Conservation (phyloP, 306 rosid species). For the Abrus pulchellus region DNA sequence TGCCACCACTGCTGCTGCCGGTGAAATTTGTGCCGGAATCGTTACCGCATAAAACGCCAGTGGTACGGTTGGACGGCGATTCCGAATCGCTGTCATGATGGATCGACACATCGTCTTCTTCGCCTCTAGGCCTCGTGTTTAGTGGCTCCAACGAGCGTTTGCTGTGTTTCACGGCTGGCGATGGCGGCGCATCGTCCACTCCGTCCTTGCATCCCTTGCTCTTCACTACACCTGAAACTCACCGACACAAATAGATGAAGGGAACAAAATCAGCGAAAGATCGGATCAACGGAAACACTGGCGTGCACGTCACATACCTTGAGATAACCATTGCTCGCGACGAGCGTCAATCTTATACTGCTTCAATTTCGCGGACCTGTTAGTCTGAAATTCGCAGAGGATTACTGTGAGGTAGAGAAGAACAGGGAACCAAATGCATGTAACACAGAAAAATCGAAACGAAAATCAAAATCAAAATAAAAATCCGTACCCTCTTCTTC, state of each 20-base stretch:
- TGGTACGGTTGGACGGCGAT: constrained; percentile 68
- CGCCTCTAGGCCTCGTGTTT: constrained; percentile 59
- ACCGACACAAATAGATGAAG: constrained; percentile 33
- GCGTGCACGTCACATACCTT: constrained; percentile 57
- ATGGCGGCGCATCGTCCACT: constrained; percentile 45
- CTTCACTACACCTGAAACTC: constrained; percentile 69
- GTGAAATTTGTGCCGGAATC: constrained; percentile 85
- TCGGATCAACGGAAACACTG: constrained; percentile 7
- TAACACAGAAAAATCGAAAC: neutral
- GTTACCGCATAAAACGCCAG: constrained; percentile 57
- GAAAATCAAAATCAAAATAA: neutral
- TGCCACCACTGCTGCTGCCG: constrained; percentile 68
- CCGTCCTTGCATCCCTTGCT: constrained; percentile 73
- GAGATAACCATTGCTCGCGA: constrained; percentile 97
- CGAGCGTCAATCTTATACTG: constrained; percentile 96
- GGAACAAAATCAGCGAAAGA: constrained; percentile 25
- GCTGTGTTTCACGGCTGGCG: constrained; percentile 42
- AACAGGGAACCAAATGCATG: neutral
- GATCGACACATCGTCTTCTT: constrained; percentile 58
- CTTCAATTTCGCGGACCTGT: constrained; percentile 95
- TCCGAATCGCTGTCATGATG: constrained; percentile 77
- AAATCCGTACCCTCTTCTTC: constrained; percentile 86
- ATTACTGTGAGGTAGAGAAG: neutral
- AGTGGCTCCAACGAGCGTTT: constrained; percentile 60
- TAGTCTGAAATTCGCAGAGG: constrained; percentile 62